A percentile compares a stretch with the other conserved stretches of the same genome.
These are phyloP conservation scores for Cubamyces lactineus DNA, from an alignment of 768 basidiomycete genomes.

Conservation along the genomic window DNA sequence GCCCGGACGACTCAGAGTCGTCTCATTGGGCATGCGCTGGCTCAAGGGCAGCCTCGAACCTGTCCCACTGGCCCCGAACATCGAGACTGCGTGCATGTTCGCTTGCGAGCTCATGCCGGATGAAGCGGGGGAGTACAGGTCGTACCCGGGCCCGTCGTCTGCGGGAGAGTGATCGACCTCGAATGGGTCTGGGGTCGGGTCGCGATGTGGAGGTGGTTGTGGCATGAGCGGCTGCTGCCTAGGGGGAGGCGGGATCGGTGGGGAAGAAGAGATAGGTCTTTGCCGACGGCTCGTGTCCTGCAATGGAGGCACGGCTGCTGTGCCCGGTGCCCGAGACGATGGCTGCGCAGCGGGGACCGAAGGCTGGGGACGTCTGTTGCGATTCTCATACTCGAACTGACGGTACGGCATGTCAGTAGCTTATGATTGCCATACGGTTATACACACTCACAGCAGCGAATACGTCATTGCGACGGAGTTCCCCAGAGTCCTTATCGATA, in stretches of 20 bases:
- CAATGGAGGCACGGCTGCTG: not conserved
- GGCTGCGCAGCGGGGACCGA: slow-evolving; percentile 11
- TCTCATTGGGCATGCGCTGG: slow-evolving; percentile 23
- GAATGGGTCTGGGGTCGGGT: slow-evolving; percentile 35
- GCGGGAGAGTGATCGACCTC: slow-evolving; percentile 24
- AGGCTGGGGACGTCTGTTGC: slow-evolving; percentile 9
- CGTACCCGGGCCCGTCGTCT: slow-evolving; percentile 13
- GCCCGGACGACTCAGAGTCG: slow-evolving; percentile 5
- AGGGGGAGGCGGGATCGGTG: slow-evolving; percentile 14
- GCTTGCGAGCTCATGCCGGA: slow-evolving; percentile 24
- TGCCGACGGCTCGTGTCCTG: slow-evolving; percentile 7
- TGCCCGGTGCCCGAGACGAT: too few species aligned
- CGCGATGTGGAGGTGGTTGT: slow-evolving; percentile 21
- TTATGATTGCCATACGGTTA: not conserved
- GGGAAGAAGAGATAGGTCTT: slow-evolving; percentile 12
- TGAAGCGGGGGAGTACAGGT: slow-evolving; percentile 30
- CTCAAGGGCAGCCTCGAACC: slow-evolving; percentile 19
- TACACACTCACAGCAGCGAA: slow-evolving; percentile 52
- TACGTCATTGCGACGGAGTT: slow-evolving; percentile 54
- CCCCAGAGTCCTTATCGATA: slow-evolving; percentile 60
- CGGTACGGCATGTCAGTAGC: not conserved
- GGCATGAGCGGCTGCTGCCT: slow-evolving; percentile 23
- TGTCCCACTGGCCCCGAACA: not conserved
- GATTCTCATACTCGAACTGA: slow-evolving; percentile 47
- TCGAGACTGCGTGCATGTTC: slow-evolving; percentile 21